Conservation (phyloP, 116 monocot genomes). For the Iris pallida region DNA sequence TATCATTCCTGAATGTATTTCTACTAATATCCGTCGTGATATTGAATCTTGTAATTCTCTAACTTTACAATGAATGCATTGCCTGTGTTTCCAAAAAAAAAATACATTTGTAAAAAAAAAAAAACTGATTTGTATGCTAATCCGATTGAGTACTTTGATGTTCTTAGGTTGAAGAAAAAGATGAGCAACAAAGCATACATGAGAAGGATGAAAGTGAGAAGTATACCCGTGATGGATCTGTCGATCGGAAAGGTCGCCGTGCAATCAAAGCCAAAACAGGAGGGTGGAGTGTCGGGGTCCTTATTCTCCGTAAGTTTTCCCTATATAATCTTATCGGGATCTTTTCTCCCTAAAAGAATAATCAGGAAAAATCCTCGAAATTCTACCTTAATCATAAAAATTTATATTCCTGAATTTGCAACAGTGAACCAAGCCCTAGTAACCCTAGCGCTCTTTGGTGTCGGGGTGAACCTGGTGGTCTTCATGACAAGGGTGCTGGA, state of each 20-base stretch:
- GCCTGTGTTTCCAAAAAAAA: too few relatives aligned
- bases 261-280: constrained; percentile 24
- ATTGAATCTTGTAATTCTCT: too few relatives aligned
- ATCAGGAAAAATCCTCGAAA: not conserved
- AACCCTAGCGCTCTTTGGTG: constrained; percentile 10
- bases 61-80: too few relatives aligned
- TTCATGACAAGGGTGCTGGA: constrained; percentile 11
- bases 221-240: constrained; percentile 21
- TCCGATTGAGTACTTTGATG: not conserved
- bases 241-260: constrained; percentile 23
- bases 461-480: constrained; percentile 12
- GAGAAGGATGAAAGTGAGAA: constrained; percentile 8
- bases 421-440: constrained; percentile 14
- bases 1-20: too few relatives aligned
- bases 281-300: constrained; percentile 24
- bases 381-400: not conserved
- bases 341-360: not conserved
- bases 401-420: not conserved
- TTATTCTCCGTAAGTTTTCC: constrained; percentile 17
- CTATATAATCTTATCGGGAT: too few relatives aligned
- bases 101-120: not conserved
- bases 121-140: not conserved
- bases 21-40: too few relatives aligned
- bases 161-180: constrained; percentile 3
- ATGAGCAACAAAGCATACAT: constrained; percentile 10